Conservation (phyloP, 1,139 yeast species). For the Debaryomycetaceae sp. region DNA sequence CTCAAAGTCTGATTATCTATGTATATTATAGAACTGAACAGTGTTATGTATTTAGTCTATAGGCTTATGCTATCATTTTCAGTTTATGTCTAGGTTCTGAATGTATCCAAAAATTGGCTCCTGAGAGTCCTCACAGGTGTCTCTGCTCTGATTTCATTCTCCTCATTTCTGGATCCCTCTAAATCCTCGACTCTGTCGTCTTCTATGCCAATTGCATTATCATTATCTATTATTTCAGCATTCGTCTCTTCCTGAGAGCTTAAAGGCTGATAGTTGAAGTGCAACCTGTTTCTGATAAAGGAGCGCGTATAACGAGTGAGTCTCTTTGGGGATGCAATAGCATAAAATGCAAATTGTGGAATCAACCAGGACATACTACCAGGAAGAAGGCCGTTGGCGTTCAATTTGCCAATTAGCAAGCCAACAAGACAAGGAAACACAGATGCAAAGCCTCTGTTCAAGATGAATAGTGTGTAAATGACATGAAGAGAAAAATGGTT, state of each 20-base stretch:
- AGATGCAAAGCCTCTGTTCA: constrained; percentile 53
- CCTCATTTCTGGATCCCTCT: constrained; percentile 24
- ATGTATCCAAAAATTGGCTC: constrained; percentile 56
- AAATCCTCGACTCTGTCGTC: constrained; percentile 23
- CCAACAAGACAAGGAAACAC: constrained; percentile 55
- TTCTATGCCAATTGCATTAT: constrained; percentile 4
- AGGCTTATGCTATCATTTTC: not conserved
- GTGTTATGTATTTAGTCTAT: not conserved
- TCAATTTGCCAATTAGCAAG: constrained; percentile 54
- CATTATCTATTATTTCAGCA: constrained; percentile 5
- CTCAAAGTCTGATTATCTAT: not conserved
- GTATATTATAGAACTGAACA: not conserved
- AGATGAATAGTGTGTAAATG: constrained; percentile 46
- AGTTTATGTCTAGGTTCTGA: constrained; percentile 30
- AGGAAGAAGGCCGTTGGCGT: constrained; percentile 55
- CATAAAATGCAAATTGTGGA: constrained; percentile 23
- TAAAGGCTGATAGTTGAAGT: not conserved
- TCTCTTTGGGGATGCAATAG: constrained; percentile 23
- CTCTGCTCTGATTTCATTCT: constrained; percentile 40
- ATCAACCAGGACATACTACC: constrained; percentile 56
- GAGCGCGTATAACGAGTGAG: not conserved
- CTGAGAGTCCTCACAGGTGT: constrained; percentile 60
- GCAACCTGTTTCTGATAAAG: not conserved
- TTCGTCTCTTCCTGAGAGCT: constrained; percentile 4
- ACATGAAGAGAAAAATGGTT: constrained; percentile 60